Evolutionary conservation across 2,329 filamentous ascomycete species (phyloP), one percentile per base, ranked within the genome.

Genomic region (Berkeleyomyces rouxiae): DNA sequence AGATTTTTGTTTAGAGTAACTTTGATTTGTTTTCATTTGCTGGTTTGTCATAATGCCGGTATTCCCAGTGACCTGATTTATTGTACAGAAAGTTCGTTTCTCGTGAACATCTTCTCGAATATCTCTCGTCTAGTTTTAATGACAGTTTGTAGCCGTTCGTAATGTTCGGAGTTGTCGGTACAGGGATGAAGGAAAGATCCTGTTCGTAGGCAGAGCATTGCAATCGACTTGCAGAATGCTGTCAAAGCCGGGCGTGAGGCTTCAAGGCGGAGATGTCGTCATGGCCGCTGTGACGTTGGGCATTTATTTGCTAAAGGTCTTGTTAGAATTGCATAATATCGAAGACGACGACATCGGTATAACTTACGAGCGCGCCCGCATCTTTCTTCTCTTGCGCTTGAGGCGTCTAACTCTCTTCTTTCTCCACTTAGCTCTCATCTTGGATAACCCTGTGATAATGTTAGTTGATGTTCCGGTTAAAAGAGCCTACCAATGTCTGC

Each of bases 321-420:
- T 40, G 10, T 44, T 16, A 7, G 51, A 11, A 39, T 6, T 7
- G 10, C 16, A 7, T n/a, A 61, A 31, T 33, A 4, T 51, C 9
- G 13, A 40, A 42, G 33, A 62, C 7, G 44, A 47, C 9, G 33
- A 40, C 37, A 58, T 31, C 49, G 49, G 64, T 16, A 13, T n/a
- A 23, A 80, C 90, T 84, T 83, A 97, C 93, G 86, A 91, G 82
- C 93, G 82, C 74, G 92, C 93, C 78, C 93, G 86, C 81, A 93
- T 96, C 92, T 99, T 99, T 90, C 93, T 95, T 82, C 93, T 90
- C 91, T 99, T 99, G 77, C 91, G 87, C 88, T 97, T 97, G 79
- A 99, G 90, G 79, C 93, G 87, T 74, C 93, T 85, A 81, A 96
- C 91, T 78, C 93, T 85, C 92, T 99, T 99, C 88, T 99, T 99